Evolutionary conservation across 2,329 filamentous ascomycete species (phyloP), one percentile per base, ranked within the genome.

Genomic region (Hypomyces perniciosus): DNA sequence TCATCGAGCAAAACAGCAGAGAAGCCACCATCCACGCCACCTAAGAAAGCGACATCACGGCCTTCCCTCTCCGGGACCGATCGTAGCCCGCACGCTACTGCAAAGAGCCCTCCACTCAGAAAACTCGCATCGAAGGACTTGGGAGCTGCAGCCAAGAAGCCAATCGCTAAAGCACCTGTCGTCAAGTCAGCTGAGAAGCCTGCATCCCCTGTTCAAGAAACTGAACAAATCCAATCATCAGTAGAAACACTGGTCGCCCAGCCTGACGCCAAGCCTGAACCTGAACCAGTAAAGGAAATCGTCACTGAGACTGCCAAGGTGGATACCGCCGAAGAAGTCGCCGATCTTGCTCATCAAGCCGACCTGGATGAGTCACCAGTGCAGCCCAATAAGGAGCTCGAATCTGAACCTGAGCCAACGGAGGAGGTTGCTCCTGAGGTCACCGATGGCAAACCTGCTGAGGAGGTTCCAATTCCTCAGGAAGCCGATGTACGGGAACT

Each of bases 1-100:
- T 88, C 84, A 5, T 77, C 84, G 7, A 83, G 76, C 56, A 90
- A 88, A 69, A 78, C 79, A 0, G 72, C 79, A 3, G 85, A 88
- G 5, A 89, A 87, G 68, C 65, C 64, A 1, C 68, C 74, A 2
- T 56, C 68, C 0, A 78, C 78, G 0, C 77, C 79, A 2, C 77
- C 78, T 0, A 69, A 72, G 51, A 78, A 71, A 56, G 54, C 61
- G 28, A 50, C 54, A 7, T 56, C 56, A 38, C 59, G 60, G 8
- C 54, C 57, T 33, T 59, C 61, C 12, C 56, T 59, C 10, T 49
- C 60, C 4, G 57, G 50, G 35, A 47, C 56, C 20, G 60, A 60
- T 13, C 54, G 46, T 34, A 48, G 27, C 47, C 46, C 47, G 42
- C 42, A 26, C 43, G 41, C 35, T 43, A 48, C 41, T 42, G 37